phyloP scores from a whole-genome alignment of 2,329 filamentous ascomycete genomes.

The Epichloe sp. region DNA sequence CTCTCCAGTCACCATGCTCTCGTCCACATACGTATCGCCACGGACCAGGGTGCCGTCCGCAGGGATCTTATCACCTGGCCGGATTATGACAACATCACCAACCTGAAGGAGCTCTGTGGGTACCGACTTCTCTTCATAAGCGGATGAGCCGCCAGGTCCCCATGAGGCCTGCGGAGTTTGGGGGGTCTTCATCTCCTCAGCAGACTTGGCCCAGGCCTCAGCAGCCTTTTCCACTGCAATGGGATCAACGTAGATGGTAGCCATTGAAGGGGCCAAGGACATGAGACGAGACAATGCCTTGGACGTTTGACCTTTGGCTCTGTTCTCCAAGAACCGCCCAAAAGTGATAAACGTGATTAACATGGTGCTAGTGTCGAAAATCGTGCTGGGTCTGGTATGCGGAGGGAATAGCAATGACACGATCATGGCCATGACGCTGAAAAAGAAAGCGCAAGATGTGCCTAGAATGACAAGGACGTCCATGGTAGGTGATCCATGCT shows the following conservation, averaged over 20 bases:
- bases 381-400: constrained; percentile 69
- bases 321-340: constrained; percentile 83
- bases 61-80: constrained; percentile 92
- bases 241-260: constrained; percentile 88
- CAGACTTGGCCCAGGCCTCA: constrained; percentile 50
- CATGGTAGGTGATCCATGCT: constrained; percentile 90
- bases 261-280: constrained; percentile 93
- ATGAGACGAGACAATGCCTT: constrained; percentile 87
- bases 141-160: constrained; percentile 34
- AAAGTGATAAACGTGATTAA: constrained; percentile 90
- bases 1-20: constrained; percentile 98
- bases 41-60: constrained; percentile 79
- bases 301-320: constrained; percentile 91
- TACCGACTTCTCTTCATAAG: constrained; percentile 72
- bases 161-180: constrained; percentile 25
- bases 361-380: constrained; percentile 98
- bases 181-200: constrained; percentile 22
- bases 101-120: constrained; percentile 91
- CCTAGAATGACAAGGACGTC: constrained; percentile 90
- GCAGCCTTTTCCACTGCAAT: constrained; percentile 86
- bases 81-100: constrained; percentile 82
- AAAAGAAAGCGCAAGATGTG: constrained; percentile 92
- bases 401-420: constrained; percentile 65
- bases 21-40: constrained; percentile 87
- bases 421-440: constrained; percentile 77